Percentiles rank a stretch among this genome's conserved stretches.
Conservation (phyloP, 257 asterid species). For the Cordia subcordata region DNA sequence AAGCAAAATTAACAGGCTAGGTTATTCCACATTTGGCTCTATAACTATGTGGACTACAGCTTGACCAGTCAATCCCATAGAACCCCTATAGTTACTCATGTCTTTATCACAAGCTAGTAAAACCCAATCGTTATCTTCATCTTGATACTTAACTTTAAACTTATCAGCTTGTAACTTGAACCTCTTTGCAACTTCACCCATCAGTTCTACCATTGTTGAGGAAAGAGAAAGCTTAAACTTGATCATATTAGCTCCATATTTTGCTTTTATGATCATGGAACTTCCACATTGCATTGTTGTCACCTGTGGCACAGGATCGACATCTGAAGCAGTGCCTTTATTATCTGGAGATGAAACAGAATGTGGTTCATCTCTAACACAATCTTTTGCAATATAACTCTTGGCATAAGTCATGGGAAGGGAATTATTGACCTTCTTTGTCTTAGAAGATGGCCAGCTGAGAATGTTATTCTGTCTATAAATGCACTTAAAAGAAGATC, state of each 20-base stretch:
- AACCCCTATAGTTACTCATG: background rate
- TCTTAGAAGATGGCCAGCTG: conserved; percentile 6
- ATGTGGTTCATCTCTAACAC: too few relatives aligned
- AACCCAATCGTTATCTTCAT: conserved; percentile 14
- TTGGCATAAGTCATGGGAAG: background rate
- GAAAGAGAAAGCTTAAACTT: conserved; percentile 1
- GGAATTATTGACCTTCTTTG: background rate
- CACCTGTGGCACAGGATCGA: background rate
- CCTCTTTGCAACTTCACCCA: conserved; percentile 3
- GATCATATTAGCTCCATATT: conserved; percentile 9
- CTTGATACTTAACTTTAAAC: conserved; percentile 6
- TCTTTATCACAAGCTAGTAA: conserved; percentile 12
- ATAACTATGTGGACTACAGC: conserved; percentile 6
- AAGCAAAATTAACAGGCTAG: too few relatives aligned
- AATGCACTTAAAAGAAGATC: conserved; percentile 12
- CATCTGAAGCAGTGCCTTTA: background rate
- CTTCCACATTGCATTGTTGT: background rate
- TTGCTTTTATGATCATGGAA: conserved; percentile 2
- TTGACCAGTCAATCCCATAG: conserved; percentile 2
- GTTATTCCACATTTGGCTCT: too few relatives aligned
- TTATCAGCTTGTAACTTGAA: background rate
- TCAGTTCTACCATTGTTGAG: conserved; percentile 8
- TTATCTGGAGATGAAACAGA: background rate
- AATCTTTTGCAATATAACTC: background rate
- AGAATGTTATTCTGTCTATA: conserved; percentile 6